These are phyloP conservation scores for Dillenia turbinata DNA, from an alignment of 164 flowering plant genomes.

Conservation along the genomic window DNA sequence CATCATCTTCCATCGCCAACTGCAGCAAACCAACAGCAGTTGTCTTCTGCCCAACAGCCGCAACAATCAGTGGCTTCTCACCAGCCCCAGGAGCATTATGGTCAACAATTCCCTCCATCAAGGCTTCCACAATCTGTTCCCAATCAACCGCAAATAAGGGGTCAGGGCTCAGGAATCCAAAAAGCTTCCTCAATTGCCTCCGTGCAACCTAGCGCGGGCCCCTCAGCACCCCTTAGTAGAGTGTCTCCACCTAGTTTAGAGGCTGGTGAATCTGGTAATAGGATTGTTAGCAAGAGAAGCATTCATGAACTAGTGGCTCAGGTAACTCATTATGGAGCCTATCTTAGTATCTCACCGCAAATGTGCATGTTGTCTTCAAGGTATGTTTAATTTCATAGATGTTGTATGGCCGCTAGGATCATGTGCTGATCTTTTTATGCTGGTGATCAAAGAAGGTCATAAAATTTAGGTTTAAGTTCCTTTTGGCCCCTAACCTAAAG, in stretches of 20 bases:
- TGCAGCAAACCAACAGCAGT: slow-evolving; percentile 43
- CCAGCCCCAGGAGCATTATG: slow-evolving; percentile 55
- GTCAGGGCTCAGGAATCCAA: slow-evolving; percentile 43
- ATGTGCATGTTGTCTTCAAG: neutral
- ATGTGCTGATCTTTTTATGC: too few relatives aligned
- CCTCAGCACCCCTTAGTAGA: slow-evolving; percentile 27
- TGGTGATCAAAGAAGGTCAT: too few relatives aligned
- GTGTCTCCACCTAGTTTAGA: slow-evolving; percentile 25
- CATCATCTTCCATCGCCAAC: slow-evolving; percentile 33
- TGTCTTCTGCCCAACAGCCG: slow-evolving; percentile 36
- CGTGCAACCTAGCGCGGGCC: slow-evolving; percentile 30
- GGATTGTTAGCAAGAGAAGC: slow-evolving; percentile 80
- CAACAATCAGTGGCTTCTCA: slow-evolving; percentile 36
- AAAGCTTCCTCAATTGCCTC: slow-evolving; percentile 38
- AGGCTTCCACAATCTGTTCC: slow-evolving; percentile 41
- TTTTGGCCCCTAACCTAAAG: too few relatives aligned
- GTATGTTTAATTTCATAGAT: neutral
- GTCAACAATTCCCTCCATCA: slow-evolving; percentile 44
- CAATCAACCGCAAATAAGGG: slow-evolving; percentile 51
- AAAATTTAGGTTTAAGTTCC: too few relatives aligned
- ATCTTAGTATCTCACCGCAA: too few relatives aligned
- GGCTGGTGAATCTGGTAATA: slow-evolving; percentile 41
- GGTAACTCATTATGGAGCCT: slow-evolving; percentile 29
- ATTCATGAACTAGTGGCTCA: slow-evolving; percentile 79
- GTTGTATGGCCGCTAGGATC: too few relatives aligned